Evolutionary conservation across 257 asterid genomes (phyloP), one percentile per base, ranked within the genome.

Genomic region (Misopates orontium): DNA sequence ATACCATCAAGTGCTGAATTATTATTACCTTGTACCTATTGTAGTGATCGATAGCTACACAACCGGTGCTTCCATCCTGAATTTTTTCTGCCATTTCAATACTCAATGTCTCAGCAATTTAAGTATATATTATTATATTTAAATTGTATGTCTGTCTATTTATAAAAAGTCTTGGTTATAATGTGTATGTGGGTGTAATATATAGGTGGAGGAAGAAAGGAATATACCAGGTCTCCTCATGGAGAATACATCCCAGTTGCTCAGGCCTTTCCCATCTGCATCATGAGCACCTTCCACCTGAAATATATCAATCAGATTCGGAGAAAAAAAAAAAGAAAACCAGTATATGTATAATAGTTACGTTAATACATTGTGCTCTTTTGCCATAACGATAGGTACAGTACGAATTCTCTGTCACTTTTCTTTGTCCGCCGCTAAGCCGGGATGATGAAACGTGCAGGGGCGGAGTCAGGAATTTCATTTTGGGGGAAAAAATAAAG

Each of bases 11-110:
- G 17, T 8, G 19, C 8, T 20, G 12, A 64, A 49, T 18, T 20
- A 49, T 18, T 20, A 16, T 36, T 65, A 65, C 70, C 62, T 65
- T 65, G 70, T 50, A 65, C 52, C 16, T 20, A 15, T 39, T 31
- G 25, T 65, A 65, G 13, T 65, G 61, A 21, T 65, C 60, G 15
- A 21, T 16, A 20, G 70, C 70, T 5, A 19, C 41, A 50, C 49
- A 31, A 3, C 61, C 70, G 17, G 51, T 65, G 28, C 7, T 19
- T 12, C 70, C 61, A 39, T 51, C 70, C 10, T n/a, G 28, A 4
- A 51, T 36, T 31, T 45, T 51, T 1, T 52, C 70, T 65, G 61
- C 41, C 50, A 52, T 0, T 53, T 14, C 17, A 31, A 50, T 17
- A 18, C 8, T n/a, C 16, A 58, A 45, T 24, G 13, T 7, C 3